Base-by-base conservation (phyloP, 2,329 filamentous ascomycete species). In the Purpureocillium lavendulum region DNA sequence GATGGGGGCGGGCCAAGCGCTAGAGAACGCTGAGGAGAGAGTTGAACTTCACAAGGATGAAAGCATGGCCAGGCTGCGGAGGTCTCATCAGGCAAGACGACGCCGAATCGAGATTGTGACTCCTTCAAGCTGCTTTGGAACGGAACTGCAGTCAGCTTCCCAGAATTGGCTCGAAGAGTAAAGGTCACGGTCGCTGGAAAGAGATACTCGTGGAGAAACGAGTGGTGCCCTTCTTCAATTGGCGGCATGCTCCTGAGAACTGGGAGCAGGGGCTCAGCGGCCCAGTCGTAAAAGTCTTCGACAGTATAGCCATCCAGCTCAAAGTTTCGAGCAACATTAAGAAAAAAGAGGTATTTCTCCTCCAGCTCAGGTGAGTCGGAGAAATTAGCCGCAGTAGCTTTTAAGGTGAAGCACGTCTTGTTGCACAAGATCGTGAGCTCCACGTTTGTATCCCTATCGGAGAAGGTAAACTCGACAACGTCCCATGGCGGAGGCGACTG, bases 251-350 rank as follows among this genome's bases (percentile, higher is more conserved):
- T 21, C 7, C 31, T 38, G 5, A 46, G 38, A 2, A 51, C 6
- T 7, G 49, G 43, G 3, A 47, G 34, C 10, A 52, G 38, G 18
- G 49, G 51, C 36, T 45, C 43, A 3, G 35, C 31, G 13, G 46
- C 36, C 49, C 49, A 53, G 16, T 49, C 45, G 32, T 46, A 51
- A 21, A 53, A 50, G 40, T 52, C 50, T 9, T 54, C 48, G 14
- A 49, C 44, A 14, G 45, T 47, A 30, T 43, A 40, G 8, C 47
- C 47, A 34, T 50, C 45, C 2, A 52, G 34, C 42, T 50, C 47
- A 21, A 40, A 46, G 8, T 52, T 37, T 10, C 50, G 43, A 14
- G 43, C 46, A 4, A 53, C 51, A 14, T 43, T 29, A 3, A 55
- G 29, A 34, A 48, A 52, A 29, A 49, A 53, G 7, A 48, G 40